Conservation (phyloP, 805 yeast species). For the Wickerhamomyces xylosicus region DNA sequence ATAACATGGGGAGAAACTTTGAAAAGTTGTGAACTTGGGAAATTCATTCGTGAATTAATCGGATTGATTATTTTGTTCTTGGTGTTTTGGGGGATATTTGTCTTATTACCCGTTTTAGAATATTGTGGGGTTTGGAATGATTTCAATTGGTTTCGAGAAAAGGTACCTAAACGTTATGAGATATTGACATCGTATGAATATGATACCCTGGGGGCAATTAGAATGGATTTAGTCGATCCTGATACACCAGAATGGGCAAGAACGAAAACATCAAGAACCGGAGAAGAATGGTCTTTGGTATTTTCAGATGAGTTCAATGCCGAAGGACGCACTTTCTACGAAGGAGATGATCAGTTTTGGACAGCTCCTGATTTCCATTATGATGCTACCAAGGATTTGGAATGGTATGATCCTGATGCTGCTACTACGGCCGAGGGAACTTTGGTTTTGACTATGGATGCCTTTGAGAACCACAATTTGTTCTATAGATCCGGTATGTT, state of each 20-base stretch:
- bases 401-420: slow-evolving; percentile 45
- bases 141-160: no score
- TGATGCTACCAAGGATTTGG: slow-evolving; percentile 38
- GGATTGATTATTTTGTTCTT: no score
- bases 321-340: slow-evolving; percentile 37
- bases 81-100: no score
- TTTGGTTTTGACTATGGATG: slow-evolving; percentile 29
- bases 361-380: slow-evolving; percentile 33
- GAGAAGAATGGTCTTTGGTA: slow-evolving; percentile 30
- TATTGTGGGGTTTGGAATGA: slow-evolving; percentile 57
- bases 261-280: slow-evolving; percentile 26
- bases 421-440: slow-evolving; percentile 31
- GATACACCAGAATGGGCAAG: slow-evolving; percentile 51
- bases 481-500: slow-evolving; percentile 38
- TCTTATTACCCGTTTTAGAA: slow-evolving; percentile 62
- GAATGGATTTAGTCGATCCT: slow-evolving; percentile 55
- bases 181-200: slow-evolving; percentile 46
- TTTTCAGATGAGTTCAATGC: slow-evolving; percentile 40
- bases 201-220: slow-evolving; percentile 45
- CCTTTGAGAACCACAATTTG: slow-evolving; percentile 30
- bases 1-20: no score
- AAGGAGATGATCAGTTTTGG: slow-evolving; percentile 39
- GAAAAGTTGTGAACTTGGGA: no score
- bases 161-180: slow-evolving; percentile 14
- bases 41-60: no score